phyloP scores from a whole-genome alignment of 371 early-diverging fungal species.

The Mortierella sp. region DNA sequence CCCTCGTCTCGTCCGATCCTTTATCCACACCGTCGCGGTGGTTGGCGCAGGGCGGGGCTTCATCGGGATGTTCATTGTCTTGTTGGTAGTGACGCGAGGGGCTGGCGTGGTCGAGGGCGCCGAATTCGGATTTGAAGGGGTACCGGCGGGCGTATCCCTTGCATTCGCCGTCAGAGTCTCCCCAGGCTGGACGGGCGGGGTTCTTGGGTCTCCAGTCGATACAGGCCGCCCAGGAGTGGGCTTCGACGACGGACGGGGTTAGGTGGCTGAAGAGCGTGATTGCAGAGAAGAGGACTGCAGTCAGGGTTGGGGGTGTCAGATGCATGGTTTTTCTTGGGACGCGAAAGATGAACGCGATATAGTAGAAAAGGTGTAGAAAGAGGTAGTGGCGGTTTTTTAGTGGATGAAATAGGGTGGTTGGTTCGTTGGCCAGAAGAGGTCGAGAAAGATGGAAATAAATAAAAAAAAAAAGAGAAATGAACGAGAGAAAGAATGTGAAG shows the following conservation, averaged over 20 bases:
- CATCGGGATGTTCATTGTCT: background rate
- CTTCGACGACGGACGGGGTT: constrained; percentile 4
- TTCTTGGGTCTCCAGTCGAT: constrained; percentile 26
- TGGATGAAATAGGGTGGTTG: no score
- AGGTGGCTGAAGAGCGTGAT: constrained; percentile 4
- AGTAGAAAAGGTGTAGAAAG: background rate
- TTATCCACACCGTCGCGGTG: background rate
- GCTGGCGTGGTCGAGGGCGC: constrained; percentile 18
- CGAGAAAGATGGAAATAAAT: background rate
- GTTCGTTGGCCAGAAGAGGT: no score
- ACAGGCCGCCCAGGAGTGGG: constrained; percentile 42
- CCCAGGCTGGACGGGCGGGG: constrained; percentile 17
- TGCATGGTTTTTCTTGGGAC: background rate
- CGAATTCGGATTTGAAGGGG: background rate
- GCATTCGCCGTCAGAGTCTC: constrained; percentile 24
- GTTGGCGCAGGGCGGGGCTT: constrained; percentile 14
- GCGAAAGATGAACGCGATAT: background rate
- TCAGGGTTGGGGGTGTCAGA: background rate
- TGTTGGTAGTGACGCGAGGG: constrained; percentile 33
- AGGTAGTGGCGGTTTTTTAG: no score
- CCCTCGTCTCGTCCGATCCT: constrained; percentile 34
- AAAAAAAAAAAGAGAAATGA: background rate
- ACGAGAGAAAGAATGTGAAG: background rate
- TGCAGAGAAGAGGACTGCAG: background rate
- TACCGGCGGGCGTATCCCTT: constrained; percentile 30